Percentiles rank a stretch among this genome's conserved stretches.
Evolutionary conservation across 495 filamentous ascomycete species (phyloP).

Genomic region (Daldinia concentrica): DNA sequence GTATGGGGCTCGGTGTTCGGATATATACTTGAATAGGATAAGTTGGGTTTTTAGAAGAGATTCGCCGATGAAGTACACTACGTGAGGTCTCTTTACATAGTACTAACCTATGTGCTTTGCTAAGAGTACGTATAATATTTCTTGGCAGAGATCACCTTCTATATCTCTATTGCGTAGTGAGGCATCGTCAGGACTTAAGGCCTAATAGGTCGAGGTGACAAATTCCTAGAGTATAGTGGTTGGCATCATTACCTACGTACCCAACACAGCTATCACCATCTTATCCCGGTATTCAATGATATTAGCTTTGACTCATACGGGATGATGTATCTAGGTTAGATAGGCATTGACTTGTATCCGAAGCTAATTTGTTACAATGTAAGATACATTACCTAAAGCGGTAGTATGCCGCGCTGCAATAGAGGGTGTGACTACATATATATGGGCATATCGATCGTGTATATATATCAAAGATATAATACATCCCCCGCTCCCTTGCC

Average conservation of each 20-base stretch:
- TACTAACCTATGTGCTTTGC: not conserved
- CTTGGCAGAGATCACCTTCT: not conserved
- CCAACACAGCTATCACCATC: no score
- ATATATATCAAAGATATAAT: not conserved
- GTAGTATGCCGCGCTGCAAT: not conserved
- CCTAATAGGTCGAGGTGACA: not conserved
- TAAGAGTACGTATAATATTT: not conserved
- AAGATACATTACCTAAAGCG: not conserved
- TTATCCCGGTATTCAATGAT: not conserved
- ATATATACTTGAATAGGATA: slow-evolving; percentile 28
- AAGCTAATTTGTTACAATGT: not conserved
- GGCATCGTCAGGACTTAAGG: not conserved
- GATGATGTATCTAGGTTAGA: not conserved
- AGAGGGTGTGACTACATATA: not conserved
- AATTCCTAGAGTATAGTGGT: not conserved
- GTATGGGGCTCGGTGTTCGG: slow-evolving; percentile 24
- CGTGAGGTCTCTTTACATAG: not conserved
- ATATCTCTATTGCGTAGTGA: not conserved
- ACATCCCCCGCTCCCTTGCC: not conserved
- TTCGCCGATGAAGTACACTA: slow-evolving; percentile 1
- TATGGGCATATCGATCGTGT: not conserved
- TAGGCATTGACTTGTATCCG: not conserved
- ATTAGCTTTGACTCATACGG: not conserved
- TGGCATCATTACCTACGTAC: not conserved
- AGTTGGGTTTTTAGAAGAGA: not conserved